These are phyloP conservation scores for Phialemonium atrogriseum DNA, from an alignment of 2,329 filamentous ascomycete species.

Conservation along the genomic window DNA sequence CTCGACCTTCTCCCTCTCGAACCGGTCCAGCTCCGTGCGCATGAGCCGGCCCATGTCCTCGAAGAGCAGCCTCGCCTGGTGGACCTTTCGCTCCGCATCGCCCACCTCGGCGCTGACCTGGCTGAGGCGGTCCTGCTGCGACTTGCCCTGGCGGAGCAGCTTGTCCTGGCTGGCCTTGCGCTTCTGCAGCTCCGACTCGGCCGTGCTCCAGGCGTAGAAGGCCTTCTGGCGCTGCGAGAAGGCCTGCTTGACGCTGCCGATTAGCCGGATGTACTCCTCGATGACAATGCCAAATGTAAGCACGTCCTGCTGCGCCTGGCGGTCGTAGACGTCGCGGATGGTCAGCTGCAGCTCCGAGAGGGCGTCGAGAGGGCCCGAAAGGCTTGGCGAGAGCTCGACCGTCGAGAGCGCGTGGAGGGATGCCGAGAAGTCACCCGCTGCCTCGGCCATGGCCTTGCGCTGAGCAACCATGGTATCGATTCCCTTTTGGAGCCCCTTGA, in stretches of 20 bases:
- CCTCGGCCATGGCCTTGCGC: slow-evolving; percentile 87
- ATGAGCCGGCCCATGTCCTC: slow-evolving; percentile 96
- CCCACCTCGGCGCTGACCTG: slow-evolving; percentile 87
- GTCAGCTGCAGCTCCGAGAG: slow-evolving; percentile 90
- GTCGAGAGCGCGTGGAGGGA: slow-evolving; percentile 88
- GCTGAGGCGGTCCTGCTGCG: slow-evolving; percentile 89
- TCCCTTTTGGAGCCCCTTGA: slow-evolving; percentile 83
- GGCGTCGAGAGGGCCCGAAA: slow-evolving; percentile 83
- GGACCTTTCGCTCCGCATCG: slow-evolving; percentile 89
- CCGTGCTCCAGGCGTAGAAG: slow-evolving; percentile 87
- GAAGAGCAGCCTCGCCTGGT: slow-evolving; percentile 82
- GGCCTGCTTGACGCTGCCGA: slow-evolving; percentile 88
- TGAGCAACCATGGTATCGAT: slow-evolving; percentile 90
- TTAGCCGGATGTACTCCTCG: slow-evolving; percentile 94
- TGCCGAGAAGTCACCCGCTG: slow-evolving; percentile 85
- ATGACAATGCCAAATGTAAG: slow-evolving; percentile 95
- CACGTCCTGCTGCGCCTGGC: slow-evolving; percentile 94
- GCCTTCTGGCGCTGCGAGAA: slow-evolving; percentile 91
- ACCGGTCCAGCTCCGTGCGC: slow-evolving; percentile 83
- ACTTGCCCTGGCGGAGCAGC: slow-evolving; percentile 86
- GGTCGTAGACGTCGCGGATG: slow-evolving; percentile 90
- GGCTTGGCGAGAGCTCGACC: slow-evolving; percentile 81
- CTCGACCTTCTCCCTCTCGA: slow-evolving; percentile 95
- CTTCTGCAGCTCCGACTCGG: slow-evolving; percentile 86
- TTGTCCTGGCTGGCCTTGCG: slow-evolving; percentile 87